Percentiles rank a stretch among this genome's conserved stretches.
These are phyloP conservation scores for Lentinus brumalis DNA, from an alignment of 768 basidiomycete species.

Conservation along the genomic window DNA sequence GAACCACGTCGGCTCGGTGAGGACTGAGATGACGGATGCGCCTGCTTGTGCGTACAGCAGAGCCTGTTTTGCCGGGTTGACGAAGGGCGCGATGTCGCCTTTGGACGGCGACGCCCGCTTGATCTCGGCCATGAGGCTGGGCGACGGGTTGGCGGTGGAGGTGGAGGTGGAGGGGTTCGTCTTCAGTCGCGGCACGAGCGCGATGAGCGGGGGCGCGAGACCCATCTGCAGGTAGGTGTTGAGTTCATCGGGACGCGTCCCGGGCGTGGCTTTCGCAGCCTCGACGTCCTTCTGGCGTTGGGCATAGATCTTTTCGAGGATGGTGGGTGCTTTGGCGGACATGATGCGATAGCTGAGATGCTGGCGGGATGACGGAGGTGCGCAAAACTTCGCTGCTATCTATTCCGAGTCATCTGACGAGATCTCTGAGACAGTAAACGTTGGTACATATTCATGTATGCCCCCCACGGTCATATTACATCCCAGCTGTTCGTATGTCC, in stretches of 20 bases:
- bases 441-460: not conserved
- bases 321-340: not conserved
- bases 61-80: conserved; percentile 86
- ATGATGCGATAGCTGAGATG: no score
- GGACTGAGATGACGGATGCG: conserved; percentile 94
- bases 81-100: conserved; percentile 82
- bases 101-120: conserved; percentile 98
- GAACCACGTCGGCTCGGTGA: conserved; percentile 99
- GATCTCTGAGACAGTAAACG: not conserved
- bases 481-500: conserved; percentile 40
- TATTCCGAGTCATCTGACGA: no score
- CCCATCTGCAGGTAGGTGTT: conserved; percentile 73
- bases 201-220: conserved; percentile 78
- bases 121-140: conserved; percentile 88
- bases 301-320: conserved; percentile 40
- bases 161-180: not conserved
- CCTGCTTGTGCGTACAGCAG: conserved; percentile 91
- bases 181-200: conserved; percentile 68
- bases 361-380: no score
- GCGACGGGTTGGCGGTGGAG: not conserved
- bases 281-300: conserved; percentile 84
- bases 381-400: no score
- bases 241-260: conserved; percentile 71
- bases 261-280: conserved; percentile 70
- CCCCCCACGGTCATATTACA: conserved; percentile 29